Base-by-base conservation (phyloP, 495 filamentous ascomycete species). In the Darksidea phi region DNA sequence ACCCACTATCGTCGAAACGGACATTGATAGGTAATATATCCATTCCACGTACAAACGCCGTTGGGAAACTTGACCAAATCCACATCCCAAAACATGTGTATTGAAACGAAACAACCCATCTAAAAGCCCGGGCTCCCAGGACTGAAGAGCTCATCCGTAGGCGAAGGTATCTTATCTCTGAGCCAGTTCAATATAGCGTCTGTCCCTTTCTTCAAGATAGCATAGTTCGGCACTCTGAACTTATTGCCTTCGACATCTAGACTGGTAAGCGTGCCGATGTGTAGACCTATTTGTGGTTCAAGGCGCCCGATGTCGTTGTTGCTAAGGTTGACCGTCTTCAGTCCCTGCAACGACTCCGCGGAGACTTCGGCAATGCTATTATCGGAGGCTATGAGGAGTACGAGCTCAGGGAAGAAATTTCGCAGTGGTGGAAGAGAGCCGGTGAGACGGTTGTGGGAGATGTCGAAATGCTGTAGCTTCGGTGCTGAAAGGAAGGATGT, bases 191-290 rank as follows among this genome's bases (percentile, higher is more conserved):
- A 76, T n/a, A 90, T 82, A 17, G 88, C 85, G 69, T 95, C 90
- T 0, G 91, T 96, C 7, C 93, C 93, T 59, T 91, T 89, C 54
- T 91, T 88, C 56, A 97, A 75, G 13, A 95, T 80, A 53, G 88
- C 89, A 80, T 86, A 91, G 41, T 88, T 80, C n/a, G 93, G 93
- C 43, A 96, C 92, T 18, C 88, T 75, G 72, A 96, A 95, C 25
- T 79, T 79, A 71, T 95, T 96, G 8, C 89, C 89, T 20, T 82
- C 84, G 17, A 95, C 86, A 46, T 90, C 83, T 15, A 86, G 73
- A 21, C 76, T 75, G 59, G 75, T 76, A 63, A 86, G 42, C 8
- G 67, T 71, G 41, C 84, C 78, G n/a, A 79, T 82, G 17, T 92
- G 71, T 34, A 95, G 72, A 1, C 93, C 92, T 12, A 97, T 78